Evolutionary conservation across 2,329 filamentous ascomycete species (phyloP).

Genomic region (Talaromyces pinophilus): DNA sequence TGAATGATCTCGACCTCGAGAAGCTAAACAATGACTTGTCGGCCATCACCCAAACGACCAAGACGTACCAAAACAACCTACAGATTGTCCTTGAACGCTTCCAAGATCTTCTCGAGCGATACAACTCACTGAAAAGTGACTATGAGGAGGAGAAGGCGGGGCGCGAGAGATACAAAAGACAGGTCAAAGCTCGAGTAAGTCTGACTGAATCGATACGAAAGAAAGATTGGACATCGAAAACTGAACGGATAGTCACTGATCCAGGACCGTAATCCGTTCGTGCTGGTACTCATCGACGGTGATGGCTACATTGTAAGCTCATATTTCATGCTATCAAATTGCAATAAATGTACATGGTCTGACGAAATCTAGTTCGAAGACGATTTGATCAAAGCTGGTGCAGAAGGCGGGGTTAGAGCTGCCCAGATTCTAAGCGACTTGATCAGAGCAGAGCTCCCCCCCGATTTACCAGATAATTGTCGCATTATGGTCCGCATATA

Average conservation of each 20-base stretch:
- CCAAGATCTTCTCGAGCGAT: conserved; percentile 53
- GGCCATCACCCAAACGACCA: background rate
- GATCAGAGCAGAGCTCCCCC: background rate
- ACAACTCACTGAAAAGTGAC: conserved; percentile 58
- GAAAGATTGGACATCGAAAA: background rate
- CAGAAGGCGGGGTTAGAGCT: background rate
- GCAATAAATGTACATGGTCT: background rate
- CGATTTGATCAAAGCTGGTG: background rate
- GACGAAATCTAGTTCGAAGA: background rate
- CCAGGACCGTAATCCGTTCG: background rate
- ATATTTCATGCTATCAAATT: background rate
- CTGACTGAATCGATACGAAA: background rate
- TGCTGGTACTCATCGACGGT: background rate
- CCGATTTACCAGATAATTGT: background rate
- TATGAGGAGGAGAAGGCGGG: conserved; percentile 59
- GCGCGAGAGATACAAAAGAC: conserved; percentile 58
- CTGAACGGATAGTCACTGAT: background rate
- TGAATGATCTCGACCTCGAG: background rate
- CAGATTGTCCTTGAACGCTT: conserved; percentile 35
- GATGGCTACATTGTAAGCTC: background rate
- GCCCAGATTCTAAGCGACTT: background rate
- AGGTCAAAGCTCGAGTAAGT: conserved; percentile 48
- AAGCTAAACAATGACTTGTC: background rate
- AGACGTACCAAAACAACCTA: background rate
- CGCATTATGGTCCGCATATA: conserved; percentile 5